phyloP scores from a whole-genome alignment of 176 grass and related monocot species.

The Avena insularis region DNA sequence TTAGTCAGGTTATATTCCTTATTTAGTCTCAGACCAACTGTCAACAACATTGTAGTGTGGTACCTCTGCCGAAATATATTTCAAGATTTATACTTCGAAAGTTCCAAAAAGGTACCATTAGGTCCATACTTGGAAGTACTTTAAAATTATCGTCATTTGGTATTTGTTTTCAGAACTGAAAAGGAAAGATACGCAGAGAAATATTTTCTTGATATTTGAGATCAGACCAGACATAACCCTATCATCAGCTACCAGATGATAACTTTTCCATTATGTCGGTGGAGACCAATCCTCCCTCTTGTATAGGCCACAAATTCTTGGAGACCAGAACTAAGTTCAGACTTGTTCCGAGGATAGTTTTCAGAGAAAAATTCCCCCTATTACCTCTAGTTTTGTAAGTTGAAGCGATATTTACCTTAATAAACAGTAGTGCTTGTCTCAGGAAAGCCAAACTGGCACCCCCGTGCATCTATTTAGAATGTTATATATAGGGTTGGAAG shows the following conservation, averaged over 20 bases:
- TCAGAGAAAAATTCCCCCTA: background rate
- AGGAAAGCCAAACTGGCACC: conserved; percentile 27
- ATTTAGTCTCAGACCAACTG: conserved; percentile 3
- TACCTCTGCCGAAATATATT: background rate
- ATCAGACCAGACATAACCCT: background rate
- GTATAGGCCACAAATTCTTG: conserved; percentile 15
- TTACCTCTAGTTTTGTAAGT: conserved; percentile 4
- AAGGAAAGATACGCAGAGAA: background rate
- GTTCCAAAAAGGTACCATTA: background rate
- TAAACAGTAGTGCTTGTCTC: background rate
- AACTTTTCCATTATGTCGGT: conserved; percentile 31
- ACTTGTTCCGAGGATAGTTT: conserved; percentile 20
- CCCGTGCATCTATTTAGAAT: conserved; percentile 7
- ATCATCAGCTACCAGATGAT: background rate
- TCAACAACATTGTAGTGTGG: background rate
- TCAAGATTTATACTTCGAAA: conserved; percentile 1
- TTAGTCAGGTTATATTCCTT: conserved; percentile 36
- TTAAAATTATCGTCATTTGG: background rate
- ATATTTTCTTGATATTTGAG: background rate
- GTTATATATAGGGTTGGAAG: conserved; percentile 10
- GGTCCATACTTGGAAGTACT: background rate
- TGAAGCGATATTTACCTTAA: conserved; percentile 18
- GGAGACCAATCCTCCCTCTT: background rate
- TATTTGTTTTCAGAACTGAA: background rate
- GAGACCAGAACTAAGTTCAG: conserved; percentile 25